These are phyloP conservation scores for Zasmidium cellare DNA, from an alignment of 2,329 filamentous ascomycete species.

Conservation along the genomic window DNA sequence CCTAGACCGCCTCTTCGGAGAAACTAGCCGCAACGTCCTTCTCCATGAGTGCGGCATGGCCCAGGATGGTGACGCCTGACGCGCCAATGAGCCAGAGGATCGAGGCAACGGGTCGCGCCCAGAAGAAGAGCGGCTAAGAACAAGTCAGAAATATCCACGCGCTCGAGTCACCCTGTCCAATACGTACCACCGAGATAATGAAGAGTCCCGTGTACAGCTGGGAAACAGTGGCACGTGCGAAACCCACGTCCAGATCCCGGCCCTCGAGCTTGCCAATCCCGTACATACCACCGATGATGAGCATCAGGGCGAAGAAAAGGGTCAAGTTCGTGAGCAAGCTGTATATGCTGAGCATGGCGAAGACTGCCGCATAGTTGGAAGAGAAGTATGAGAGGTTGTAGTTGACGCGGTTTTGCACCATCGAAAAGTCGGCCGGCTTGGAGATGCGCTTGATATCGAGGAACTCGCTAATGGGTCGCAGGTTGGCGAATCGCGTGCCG, in stretches of 20 bases:
- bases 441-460: constrained; percentile 93
- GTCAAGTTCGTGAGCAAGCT: constrained; percentile 83
- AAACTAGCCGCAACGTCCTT: constrained; percentile 91
- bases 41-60: constrained; percentile 64
- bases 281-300: constrained; percentile 84
- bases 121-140: constrained; percentile 69
- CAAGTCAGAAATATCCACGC: neutral
- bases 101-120: constrained; percentile 79
- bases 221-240: constrained; percentile 78
- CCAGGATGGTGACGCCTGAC: constrained; percentile 87
- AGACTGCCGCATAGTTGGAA: constrained; percentile 95
- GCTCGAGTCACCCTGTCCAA: no score
- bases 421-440: constrained; percentile 87
- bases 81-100: constrained; percentile 95
- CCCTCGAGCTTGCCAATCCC: constrained; percentile 89
- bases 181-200: constrained; percentile 64
- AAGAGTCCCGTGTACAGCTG: constrained; percentile 92
- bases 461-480: constrained; percentile 89
- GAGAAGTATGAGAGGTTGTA: constrained; percentile 98
- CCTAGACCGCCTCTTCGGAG: constrained; percentile 99
- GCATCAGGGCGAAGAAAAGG: constrained; percentile 87
- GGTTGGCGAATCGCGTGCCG: constrained; percentile 82
- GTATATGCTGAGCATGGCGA: constrained; percentile 95
- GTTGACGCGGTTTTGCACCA: constrained; percentile 89
- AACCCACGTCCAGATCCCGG: constrained; percentile 82